phyloP scores from a whole-genome alignment of 176 grass and related monocot species.

The Musa troglodytarum region DNA sequence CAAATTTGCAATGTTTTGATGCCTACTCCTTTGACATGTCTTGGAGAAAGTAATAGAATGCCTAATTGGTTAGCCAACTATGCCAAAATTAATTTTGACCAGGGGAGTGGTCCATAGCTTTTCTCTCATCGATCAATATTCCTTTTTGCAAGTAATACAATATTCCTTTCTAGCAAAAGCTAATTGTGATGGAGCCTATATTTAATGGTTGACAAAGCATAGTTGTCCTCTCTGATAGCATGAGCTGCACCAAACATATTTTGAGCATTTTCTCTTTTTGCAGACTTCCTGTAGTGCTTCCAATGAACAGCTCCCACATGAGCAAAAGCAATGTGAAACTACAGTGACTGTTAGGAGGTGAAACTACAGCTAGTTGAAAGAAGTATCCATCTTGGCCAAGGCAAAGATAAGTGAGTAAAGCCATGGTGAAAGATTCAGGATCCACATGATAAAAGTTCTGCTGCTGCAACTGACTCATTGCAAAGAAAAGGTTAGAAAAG shows the following conservation, averaged over 20 bases:
- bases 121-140: no score
- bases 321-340: not conserved
- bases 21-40: no score
- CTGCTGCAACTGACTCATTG: not conserved
- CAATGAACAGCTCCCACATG: not conserved
- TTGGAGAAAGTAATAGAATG: no score
- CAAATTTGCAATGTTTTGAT: no score
- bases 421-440: slow-evolving; percentile 6
- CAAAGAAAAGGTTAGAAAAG: slow-evolving; percentile 1
- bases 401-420: not conserved
- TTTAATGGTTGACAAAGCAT: not conserved
- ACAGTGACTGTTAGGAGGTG: not conserved
- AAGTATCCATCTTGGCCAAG: slow-evolving; percentile 1
- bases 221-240: not conserved
- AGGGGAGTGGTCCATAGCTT: no score
- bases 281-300: not conserved
- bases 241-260: not conserved
- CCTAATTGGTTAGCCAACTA: no score
- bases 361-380: not conserved
- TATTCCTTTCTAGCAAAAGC: no score
- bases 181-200: not conserved
- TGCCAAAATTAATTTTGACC: no score
- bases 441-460: slow-evolving; percentile 2
- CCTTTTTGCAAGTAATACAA: no score
- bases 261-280: not conserved